Evolutionary conservation across 139 green algal genomes (phyloP).

Genomic region (Micractinium conductrix): DNA sequence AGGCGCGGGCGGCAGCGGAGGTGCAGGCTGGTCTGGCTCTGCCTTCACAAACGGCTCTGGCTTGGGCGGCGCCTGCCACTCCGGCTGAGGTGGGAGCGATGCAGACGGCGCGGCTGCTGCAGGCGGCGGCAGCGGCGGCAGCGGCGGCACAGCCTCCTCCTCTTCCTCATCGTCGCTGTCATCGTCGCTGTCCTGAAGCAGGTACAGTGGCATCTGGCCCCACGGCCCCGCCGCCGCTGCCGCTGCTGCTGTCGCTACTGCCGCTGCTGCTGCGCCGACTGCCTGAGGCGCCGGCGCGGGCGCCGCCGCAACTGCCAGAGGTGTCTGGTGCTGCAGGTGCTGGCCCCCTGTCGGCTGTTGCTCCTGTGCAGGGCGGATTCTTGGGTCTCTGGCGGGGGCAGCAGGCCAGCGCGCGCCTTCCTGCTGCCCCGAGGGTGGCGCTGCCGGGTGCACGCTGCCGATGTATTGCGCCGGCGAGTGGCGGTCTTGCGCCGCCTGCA

Average conservation of each 20-base stretch:
- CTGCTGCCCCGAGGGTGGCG: no score
- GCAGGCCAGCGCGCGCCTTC: no score
- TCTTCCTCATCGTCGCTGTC: slow-evolving; percentile 1
- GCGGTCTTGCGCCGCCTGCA: no score
- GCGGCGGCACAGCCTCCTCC: no score
- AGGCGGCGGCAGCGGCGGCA: not conserved
- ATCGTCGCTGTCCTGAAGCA: slow-evolving; percentile 4
- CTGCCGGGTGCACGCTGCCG: no score
- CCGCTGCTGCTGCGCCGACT: not conserved
- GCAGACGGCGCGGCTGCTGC: not conserved
- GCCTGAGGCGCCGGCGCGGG: no score
- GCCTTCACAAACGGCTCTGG: not conserved
- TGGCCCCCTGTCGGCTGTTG: no score
- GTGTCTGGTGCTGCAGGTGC: no score
- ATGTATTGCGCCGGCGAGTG: no score
- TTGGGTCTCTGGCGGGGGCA: no score
- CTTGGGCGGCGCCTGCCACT: not conserved
- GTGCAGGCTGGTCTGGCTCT: not conserved
- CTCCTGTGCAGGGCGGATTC: no score
- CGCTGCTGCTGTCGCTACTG: not conserved
- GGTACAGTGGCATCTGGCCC: not conserved
- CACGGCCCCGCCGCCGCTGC: no score
- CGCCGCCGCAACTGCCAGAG: not conserved
- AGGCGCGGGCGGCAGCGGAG: not conserved
- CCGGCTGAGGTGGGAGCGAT: not conserved